phyloP scores from a whole-genome alignment of 257 asterid species.

The Rehmannia glutinosa region DNA sequence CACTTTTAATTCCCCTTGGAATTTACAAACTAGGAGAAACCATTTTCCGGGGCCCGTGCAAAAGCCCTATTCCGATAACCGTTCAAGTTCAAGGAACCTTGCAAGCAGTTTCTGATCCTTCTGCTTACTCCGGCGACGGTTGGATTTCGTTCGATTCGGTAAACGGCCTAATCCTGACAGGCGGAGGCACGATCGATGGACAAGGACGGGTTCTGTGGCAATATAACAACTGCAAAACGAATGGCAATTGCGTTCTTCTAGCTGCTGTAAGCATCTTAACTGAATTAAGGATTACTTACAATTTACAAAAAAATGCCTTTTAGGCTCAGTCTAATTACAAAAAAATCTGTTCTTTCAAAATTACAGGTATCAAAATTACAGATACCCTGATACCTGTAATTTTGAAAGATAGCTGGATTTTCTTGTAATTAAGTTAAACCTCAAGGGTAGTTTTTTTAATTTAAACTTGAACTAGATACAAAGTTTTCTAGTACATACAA shows the following conservation, averaged over 20 bases:
- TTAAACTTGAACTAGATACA: no score
- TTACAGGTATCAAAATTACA: no score
- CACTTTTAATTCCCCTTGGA: constrained; percentile 59
- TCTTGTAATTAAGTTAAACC: no score
- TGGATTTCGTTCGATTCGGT: constrained; percentile 44
- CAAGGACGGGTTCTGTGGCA: constrained; percentile 47
- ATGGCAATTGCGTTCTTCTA: constrained; percentile 39
- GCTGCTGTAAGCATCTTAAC: constrained; percentile 56
- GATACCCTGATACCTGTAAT: no score
- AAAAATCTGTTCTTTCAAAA: no score
- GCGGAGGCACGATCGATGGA: constrained; percentile 59
- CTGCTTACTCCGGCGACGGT: constrained; percentile 41
- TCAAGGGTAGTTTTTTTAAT: no score
- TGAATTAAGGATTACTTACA: no score
- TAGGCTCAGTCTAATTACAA: no score
- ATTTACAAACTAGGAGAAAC: constrained; percentile 33
- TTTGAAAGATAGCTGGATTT: no score
- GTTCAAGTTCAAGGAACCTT: constrained; percentile 40
- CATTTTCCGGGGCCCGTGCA: constrained; percentile 60
- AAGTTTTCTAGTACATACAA: no score
- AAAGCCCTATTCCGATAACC: constrained; percentile 30
- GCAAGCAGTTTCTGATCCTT: constrained; percentile 44
- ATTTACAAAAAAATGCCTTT: no score
- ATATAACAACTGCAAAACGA: constrained; percentile 48
- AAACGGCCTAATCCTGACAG: constrained; percentile 38